Conservation (phyloP, 768 basidiomycete genomes). For the Russula sp. region DNA sequence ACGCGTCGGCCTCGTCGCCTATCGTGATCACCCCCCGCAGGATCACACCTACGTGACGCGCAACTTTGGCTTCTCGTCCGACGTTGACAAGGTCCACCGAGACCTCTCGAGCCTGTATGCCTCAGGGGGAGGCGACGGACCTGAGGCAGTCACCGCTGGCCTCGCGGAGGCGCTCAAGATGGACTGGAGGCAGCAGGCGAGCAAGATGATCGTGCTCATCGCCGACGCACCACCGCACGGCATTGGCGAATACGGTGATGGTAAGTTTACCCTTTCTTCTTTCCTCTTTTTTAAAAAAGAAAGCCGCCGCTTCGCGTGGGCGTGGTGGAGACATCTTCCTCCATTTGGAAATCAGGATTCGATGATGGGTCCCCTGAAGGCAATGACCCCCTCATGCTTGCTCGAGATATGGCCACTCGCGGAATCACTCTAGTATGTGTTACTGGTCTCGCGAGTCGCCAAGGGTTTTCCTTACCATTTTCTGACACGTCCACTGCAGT, state of each 20-base stretch:
- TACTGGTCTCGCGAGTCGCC: constrained; percentile 24
- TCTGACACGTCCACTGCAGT: constrained; percentile 40
- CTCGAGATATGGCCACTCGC: constrained; percentile 79
- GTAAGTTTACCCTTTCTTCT: constrained; percentile 35
- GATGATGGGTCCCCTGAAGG: constrained; percentile 94
- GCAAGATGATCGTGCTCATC: constrained; percentile 94
- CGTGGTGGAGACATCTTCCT: constrained; percentile 3
- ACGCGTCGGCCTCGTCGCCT: constrained; percentile 87
- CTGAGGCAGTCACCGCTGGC: constrained; percentile 94
- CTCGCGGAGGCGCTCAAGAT: constrained; percentile 79
- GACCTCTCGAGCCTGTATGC: constrained; percentile 81
- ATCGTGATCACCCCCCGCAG: constrained; percentile 95
- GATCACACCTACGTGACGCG: constrained; percentile 92
- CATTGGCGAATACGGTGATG: constrained; percentile 95
- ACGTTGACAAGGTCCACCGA: constrained; percentile 79
- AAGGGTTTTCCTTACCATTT: constrained; percentile 15
- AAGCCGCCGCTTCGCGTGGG: not conserved
- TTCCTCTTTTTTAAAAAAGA: not conserved
- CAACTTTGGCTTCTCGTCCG: constrained; percentile 91
- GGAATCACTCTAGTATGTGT: constrained; percentile 76
- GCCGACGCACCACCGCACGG: constrained; percentile 98
- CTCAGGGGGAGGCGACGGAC: constrained; percentile 89
- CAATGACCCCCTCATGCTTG: constrained; percentile 80
- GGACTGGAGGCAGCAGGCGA: constrained; percentile 84
- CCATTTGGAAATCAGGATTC: constrained; percentile 50